Conservation (phyloP, 371 early-diverging fungal species). For the Mortierella sp. region DNA sequence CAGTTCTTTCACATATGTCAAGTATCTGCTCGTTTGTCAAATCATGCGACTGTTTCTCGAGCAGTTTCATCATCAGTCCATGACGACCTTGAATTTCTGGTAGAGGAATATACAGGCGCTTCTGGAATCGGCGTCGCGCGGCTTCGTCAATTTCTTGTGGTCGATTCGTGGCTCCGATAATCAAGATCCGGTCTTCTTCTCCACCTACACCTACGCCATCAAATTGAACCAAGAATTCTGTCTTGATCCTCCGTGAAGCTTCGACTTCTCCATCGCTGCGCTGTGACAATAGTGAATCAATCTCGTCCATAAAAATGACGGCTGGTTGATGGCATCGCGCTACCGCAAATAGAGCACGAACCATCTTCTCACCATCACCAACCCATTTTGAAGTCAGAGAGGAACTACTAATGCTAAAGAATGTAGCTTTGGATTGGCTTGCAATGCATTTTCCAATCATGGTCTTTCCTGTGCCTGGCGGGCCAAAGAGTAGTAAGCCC, state of each 20-base stretch:
- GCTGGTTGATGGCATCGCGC: slow-evolving; percentile 90
- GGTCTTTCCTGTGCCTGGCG: slow-evolving; percentile 91
- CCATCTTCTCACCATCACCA: slow-evolving; percentile 98
- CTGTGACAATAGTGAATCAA: slow-evolving; percentile 93
- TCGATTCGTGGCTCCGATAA: slow-evolving; percentile 80
- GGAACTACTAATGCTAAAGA: slow-evolving; percentile 91
- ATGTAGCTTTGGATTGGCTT: slow-evolving; percentile 86
- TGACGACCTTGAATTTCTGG: slow-evolving; percentile 82
- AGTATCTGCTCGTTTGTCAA: slow-evolving; percentile 74
- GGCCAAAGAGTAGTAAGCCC: slow-evolving; percentile 88
- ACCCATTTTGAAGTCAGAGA: slow-evolving; percentile 96
- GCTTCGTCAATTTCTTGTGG: slow-evolving; percentile 95
- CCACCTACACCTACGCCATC: slow-evolving; percentile 83
- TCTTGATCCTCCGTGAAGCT: slow-evolving; percentile 87
- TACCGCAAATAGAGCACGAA: slow-evolving; percentile 91
- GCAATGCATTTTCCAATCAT: slow-evolving; percentile 96
- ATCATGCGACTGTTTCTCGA: slow-evolving; percentile 66
- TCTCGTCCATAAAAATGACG: slow-evolving; percentile 92
- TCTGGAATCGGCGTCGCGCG: slow-evolving; percentile 74
- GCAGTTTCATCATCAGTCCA: slow-evolving; percentile 74
- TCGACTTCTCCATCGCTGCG: slow-evolving; percentile 94
- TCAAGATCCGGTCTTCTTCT: slow-evolving; percentile 81
- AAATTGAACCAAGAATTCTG: slow-evolving; percentile 88
- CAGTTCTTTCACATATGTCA: slow-evolving; percentile 67
- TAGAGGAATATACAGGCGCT: slow-evolving; percentile 86